These are phyloP conservation scores for Sequoiadendron giganteum DNA, from an alignment of 75 land plant species.

Conservation along the genomic window DNA sequence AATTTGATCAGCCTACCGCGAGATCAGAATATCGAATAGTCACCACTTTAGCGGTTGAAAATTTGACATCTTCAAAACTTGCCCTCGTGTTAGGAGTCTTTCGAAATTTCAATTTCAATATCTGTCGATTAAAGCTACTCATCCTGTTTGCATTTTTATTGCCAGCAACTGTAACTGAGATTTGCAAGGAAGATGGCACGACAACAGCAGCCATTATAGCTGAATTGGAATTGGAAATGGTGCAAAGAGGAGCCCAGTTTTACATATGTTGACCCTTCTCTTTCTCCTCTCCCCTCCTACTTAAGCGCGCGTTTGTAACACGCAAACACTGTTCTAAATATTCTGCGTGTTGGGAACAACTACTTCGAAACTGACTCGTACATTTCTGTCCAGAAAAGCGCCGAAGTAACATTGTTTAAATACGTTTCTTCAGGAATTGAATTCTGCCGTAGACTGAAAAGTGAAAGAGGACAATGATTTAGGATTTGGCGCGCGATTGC, in stretches of 20 bases:
- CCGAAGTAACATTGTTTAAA: no score
- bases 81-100: neutral
- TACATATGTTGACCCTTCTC: neutral
- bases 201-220: neutral
- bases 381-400: no score
- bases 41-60: neutral
- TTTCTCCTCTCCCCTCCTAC: neutral
- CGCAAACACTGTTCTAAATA: neutral
- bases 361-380: no score
- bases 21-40: slow-evolving; percentile 2
- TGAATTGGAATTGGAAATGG: neutral
- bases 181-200: neutral
- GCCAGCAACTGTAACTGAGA: neutral
- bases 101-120: neutral
- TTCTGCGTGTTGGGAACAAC: no score
- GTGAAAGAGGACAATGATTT: no score
- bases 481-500: no score
- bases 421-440: no score
- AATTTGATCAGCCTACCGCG: neutral
- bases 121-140: neutral
- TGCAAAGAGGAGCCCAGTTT: no score
- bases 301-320: neutral
- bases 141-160: neutral
- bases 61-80: neutral
- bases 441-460: no score